Conservation (phyloP, 306 rosid species). For the Carpinus viminea region DNA sequence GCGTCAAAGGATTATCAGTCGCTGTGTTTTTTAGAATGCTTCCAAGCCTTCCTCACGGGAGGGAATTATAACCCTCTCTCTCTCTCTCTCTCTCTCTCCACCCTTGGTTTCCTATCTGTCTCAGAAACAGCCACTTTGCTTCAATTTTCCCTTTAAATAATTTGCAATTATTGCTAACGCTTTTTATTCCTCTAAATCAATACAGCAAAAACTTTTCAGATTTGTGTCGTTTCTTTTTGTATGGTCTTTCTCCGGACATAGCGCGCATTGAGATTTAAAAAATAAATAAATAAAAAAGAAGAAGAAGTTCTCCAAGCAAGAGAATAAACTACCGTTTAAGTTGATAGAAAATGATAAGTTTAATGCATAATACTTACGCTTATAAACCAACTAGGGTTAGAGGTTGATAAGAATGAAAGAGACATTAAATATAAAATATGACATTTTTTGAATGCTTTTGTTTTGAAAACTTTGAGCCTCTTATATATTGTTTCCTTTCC, state of each 20-base stretch:
- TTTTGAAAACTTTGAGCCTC: too few species aligned
- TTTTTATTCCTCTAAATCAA: background rate
- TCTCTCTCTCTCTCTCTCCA: constrained; percentile 20
- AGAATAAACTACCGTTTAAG: background rate
- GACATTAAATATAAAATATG: too few species aligned
- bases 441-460: too few species aligned
- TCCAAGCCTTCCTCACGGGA: constrained; percentile 63
- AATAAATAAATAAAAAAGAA: too few species aligned
- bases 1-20: constrained; percentile 42
- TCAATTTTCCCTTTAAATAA: constrained; percentile 5
- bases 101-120: constrained; percentile 25
- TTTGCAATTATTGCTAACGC: background rate
- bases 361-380: too few species aligned
- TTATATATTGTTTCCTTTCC: too few species aligned
- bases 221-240: background rate
- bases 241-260: background rate
- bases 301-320: background rate
- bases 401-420: too few species aligned
- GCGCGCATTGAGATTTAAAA: too few species aligned
- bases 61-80: background rate
- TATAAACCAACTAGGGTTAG: too few species aligned
- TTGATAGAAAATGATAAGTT: too few species aligned
- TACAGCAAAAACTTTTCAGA: background rate
- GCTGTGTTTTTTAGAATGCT: constrained; percentile 43
- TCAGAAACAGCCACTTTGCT: constrained; percentile 26